Evolutionary conservation across 169 alveolate genomes (phyloP).

Genomic region (Babesia sp.): DNA sequence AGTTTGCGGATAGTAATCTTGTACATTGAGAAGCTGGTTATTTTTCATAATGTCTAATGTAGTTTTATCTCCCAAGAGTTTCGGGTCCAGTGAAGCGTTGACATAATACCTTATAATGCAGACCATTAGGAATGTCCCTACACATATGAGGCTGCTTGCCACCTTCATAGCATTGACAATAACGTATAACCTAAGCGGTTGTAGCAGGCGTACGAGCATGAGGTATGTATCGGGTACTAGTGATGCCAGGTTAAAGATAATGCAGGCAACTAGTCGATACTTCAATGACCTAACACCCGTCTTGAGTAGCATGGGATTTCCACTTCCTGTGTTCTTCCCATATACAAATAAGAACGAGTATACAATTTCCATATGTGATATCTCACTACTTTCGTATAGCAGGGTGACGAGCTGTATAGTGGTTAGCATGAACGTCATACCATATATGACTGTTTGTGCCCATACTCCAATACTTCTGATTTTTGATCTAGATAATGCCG

Average conservation of each 20-base stretch:
- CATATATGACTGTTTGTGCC: slow-evolving; percentile 14
- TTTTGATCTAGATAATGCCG: background rate
- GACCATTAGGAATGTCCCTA: slow-evolving; percentile 6
- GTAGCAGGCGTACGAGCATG: slow-evolving; percentile 25
- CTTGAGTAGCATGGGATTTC: slow-evolving; percentile 1
- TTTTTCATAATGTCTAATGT: background rate
- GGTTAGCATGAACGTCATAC: background rate
- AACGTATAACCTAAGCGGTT: slow-evolving; percentile 27
- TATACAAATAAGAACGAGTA: slow-evolving; percentile 20
- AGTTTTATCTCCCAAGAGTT: slow-evolving; percentile 15
- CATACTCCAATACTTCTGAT: background rate
- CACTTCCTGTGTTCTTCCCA: background rate
- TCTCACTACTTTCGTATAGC: slow-evolving; percentile 22
- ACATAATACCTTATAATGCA: slow-evolving; percentile 18
- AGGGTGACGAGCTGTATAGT: slow-evolving; percentile 28
- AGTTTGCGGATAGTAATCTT: slow-evolving; percentile 1
- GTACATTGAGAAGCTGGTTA: background rate
- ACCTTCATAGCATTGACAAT: slow-evolving; percentile 36
- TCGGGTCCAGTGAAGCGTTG: slow-evolving; percentile 26
- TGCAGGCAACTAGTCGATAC: slow-evolving; percentile 26
- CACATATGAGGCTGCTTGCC: background rate
- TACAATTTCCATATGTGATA: slow-evolving; percentile 40
- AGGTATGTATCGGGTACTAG: slow-evolving; percentile 59
- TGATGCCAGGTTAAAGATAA: slow-evolving; percentile 29
- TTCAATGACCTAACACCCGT: slow-evolving; percentile 21